Conservation (phyloP, 2,329 filamentous ascomycete genomes). For the Aspergillus jensenii region DNA sequence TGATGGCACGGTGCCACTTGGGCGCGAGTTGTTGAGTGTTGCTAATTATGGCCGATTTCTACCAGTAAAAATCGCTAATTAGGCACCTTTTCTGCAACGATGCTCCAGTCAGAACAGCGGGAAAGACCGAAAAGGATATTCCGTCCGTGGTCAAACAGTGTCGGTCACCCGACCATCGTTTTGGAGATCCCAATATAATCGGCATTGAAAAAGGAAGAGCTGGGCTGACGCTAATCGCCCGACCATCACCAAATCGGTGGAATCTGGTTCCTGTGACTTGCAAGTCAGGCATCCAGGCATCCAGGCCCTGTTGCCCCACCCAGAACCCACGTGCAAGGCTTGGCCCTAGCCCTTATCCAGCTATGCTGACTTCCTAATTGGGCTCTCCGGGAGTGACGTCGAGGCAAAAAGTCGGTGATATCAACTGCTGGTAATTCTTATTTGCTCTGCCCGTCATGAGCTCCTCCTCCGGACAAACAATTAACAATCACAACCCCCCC, state of each 20-base stretch:
- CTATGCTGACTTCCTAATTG: constrained; percentile 15
- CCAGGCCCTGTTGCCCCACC: constrained; percentile 6
- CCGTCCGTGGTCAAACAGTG: constrained; percentile 6
- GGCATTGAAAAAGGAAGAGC: not conserved
- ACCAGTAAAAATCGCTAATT: not conserved
- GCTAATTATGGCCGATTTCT: constrained; percentile 4
- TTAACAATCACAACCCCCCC: not conserved
- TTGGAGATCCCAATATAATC: not conserved
- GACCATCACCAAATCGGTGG: not conserved
- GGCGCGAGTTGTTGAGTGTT: not conserved
- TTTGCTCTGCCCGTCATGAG: not conserved
- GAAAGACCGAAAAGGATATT: constrained; percentile 15
- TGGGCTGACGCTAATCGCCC: not conserved
- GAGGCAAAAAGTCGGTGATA: constrained; percentile 19
- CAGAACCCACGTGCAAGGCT: constrained; percentile 14
- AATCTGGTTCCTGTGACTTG: constrained; percentile 12
- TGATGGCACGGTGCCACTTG: not conserved
- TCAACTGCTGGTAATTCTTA: constrained; percentile 12
- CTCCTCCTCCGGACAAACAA: not conserved
- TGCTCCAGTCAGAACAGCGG: not conserved
- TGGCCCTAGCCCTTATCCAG: constrained; percentile 26
- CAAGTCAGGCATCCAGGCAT: constrained; percentile 20
- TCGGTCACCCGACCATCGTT: constrained; percentile 17
- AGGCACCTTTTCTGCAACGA: not conserved
- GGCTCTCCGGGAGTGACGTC: constrained; percentile 25